Evolutionary conservation across 108 stramenopile genomes (phyloP), one percentile per base, ranked within the genome.

Genomic region (Skeletonema costatum): DNA sequence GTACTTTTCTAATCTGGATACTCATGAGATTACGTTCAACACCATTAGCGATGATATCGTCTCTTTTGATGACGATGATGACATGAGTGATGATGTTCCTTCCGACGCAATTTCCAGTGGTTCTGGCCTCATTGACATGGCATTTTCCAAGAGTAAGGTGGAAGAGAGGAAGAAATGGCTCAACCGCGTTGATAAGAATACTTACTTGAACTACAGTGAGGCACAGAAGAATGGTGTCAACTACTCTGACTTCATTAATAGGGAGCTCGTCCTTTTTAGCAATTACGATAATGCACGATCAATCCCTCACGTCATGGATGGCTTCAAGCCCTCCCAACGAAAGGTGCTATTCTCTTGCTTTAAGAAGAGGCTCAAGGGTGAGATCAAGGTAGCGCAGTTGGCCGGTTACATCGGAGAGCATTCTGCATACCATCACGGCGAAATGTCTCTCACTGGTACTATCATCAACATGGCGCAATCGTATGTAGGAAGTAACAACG

Each of bases 391-490:
- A 11, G 97, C 97, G 21, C 92, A 93, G 70, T 80, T 94, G 19
- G 90, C 82, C 53, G 88, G 90, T 0, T 97, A 96, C 64, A 86
- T 96, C 17, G 89, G 89, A 13, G 97, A 97, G 75, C 92, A 96
- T 82, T 90, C 96, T 25, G 97, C 97, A 8, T 99, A 99, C 80
- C 98, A 99, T 79, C 98, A 99, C 81, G 98, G 98, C 13, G 98
- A 99, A 80, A 88, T 82, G 16, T 95, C 94, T 9, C 88, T 99
- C 10, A 85, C 92, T 44, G 87, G 89, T 42, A 96, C 98, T 21
- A 97, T 99, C 73, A 84, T 97, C 66, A 87, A 88, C 41, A 97
- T 99, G 97, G 53, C 98, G 14, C 98, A 99, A 73, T 75, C 81
- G 64, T 99, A 90, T 62, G 87, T 91, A 8, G 98, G 97, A 39